Evolutionary conservation across 1,284 basidiomycete species (phyloP), one percentile per base, ranked within the genome.

Genomic region (Marasmius fiardii): DNA sequence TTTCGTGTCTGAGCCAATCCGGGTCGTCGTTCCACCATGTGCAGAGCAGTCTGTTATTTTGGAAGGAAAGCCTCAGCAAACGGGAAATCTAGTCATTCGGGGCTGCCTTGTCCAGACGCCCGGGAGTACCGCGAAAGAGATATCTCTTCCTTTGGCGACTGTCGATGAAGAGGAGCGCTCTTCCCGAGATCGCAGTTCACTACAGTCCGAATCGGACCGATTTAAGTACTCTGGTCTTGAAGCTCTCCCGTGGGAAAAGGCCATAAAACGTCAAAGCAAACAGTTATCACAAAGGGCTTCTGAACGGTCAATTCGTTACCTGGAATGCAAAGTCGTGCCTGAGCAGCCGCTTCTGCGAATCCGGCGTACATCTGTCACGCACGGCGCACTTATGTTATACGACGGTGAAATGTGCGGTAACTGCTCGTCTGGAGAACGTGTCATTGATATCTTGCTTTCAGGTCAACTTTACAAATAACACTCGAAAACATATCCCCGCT

Each of bases 311-410:
- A 65, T 76, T 43, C 73, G 72, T 41, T 92, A 85, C 64, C 66
- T 94, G 61, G 82, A 93, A 64, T 91, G 88, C 65, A 74, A 79
- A 33, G 89, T 98, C 16, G 85, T 95, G 8, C 85, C 90, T 2
- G 86, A 93, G 61, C 92, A 95, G 65, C 96, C 96, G 3, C 70
- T 93, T 31, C 73, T 98, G 53, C 83, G 91, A 54, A 89, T 97
- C 65, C 81, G 92, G 59, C 80, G 92, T 67, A 90, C 88, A n/a
- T 92, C 91, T 5, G 74, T 97, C 16, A 93, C 88, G 0, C 92
- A 96, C 65, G 93, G 93, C 2, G 92, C 93, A 0, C 75, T 98
- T 26, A 95, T 96, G 89, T 74, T 99, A 52, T 96, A 94, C 66
- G 85, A 96, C 53, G 96, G 96, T 43, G 96, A 99, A 76, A 85